Evolutionary conservation across 192 early-diverging fungal species (phyloP), one percentile per base, ranked within the genome.

Genomic region (Coemansia sp.): DNA sequence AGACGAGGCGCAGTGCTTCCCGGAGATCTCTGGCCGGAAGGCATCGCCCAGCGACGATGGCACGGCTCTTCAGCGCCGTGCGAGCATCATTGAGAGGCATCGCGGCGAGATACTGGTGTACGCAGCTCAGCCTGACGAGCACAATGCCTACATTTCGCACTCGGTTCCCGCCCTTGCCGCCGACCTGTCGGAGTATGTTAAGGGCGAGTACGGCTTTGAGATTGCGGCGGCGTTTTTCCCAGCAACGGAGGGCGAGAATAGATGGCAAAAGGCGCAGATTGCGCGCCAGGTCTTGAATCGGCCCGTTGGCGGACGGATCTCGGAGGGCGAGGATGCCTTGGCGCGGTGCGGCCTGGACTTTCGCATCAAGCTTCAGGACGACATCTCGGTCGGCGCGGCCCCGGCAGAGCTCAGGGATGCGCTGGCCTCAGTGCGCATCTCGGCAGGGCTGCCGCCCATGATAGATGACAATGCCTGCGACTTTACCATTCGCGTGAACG

Each of bases 191-290:
- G 66, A 71, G 42, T 72, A 74, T 35, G 71, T 80, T 15, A 64
- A 56, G 19, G 67, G 54, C 53, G 83, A 77, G 25, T 77, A 80
- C 41, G 83, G 83, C 0, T 84, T 80, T 60, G 83, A 76, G 59
- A 57, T 84, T 10, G 68, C 65, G 0, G 83, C 60, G 10, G 60
- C 65, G 29, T 56, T 77, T 58, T 35, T 47, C 3, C 67, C 68
- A 0, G 65, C 68, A 1, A 11, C 67, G 1, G 60, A 67, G 42
- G 71, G 71, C 31, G 45, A 31, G 2, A 36, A 69, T 43, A 60
- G 37, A 24, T 84, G 83, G 83, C 83, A 84, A 47, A 80, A 80
- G 54, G 75, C 59, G 31, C 83, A 84, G 63, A 40, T 84, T 37
- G 74, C 78, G n/a, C 77, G 83, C n/a, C 83, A 84, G 68, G 43